Percentiles rank a stretch among this genome's conserved stretches.
Evolutionary conservation across 805 yeast genomes (phyloP).

Genomic region (Candida golubevii): DNA sequence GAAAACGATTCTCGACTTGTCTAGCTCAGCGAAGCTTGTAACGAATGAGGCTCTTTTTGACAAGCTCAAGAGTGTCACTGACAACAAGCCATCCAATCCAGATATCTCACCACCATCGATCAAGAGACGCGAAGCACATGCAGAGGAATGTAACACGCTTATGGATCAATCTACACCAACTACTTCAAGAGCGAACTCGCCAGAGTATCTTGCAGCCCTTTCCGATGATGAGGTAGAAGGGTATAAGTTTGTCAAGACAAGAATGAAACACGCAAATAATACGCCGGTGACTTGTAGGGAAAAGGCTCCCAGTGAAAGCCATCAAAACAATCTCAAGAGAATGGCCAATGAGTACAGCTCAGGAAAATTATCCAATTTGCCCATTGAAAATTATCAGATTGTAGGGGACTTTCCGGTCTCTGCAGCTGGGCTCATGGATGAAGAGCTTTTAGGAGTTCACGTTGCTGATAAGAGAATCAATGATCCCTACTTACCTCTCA

Average conservation of each 20-base stretch:
- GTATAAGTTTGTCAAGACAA: slow-evolving; percentile 31
- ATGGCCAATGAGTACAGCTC: slow-evolving; percentile 24
- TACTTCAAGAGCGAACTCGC: slow-evolving; percentile 35
- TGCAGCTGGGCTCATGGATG: slow-evolving; percentile 33
- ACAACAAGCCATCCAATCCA: too few species aligned
- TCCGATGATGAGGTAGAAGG: slow-evolving; percentile 40
- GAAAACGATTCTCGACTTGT: slow-evolving; percentile 26
- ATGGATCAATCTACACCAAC: slow-evolving; percentile 43
- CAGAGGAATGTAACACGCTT: slow-evolving; percentile 24
- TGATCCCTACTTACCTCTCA: slow-evolving; percentile 25
- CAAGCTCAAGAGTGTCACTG: slow-evolving; percentile 10
- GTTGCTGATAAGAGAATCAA: slow-evolving; percentile 36
- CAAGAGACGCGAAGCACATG: too few species aligned
- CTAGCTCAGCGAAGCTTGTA: slow-evolving; percentile 26
- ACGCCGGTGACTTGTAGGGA: slow-evolving; percentile 4
- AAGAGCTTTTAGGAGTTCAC: slow-evolving; percentile 28
- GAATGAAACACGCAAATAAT: slow-evolving; percentile 12
- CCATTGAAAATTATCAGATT: slow-evolving; percentile 19
- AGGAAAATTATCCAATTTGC: slow-evolving; percentile 5
- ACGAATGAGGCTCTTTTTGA: slow-evolving; percentile 19
- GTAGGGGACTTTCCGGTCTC: slow-evolving; percentile 31
- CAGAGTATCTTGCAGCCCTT: slow-evolving; percentile 21
- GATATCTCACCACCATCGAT: too few species aligned
- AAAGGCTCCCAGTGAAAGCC: slow-evolving; percentile 1
- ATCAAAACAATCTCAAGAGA: slow-evolving; percentile 1